Evolutionary conservation across 2,329 filamentous ascomycete genomes (phyloP), one percentile per base, ranked within the genome.

Genomic region (Aspergillus brunneoviolaceus): DNA sequence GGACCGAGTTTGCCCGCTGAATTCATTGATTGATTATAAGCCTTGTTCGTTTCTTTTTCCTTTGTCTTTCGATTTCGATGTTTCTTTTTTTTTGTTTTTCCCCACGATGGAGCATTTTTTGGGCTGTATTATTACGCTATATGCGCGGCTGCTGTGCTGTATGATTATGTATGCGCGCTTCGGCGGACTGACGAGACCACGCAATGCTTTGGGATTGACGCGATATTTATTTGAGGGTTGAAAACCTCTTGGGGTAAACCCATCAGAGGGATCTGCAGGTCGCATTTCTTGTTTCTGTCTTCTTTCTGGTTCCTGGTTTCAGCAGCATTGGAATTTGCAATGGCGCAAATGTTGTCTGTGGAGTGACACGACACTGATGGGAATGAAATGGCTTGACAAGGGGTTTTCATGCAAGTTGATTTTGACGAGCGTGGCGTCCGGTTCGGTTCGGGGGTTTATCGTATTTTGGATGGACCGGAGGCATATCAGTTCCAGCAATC

Each of bases 1-100:
- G 75, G 75, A 64, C 65, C 6, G 71, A 72, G 16, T 72, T 73
- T 31, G 23, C 60, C n/a, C 68, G 70, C 29, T 74, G 64, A 45
- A 2, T 9, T 19, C 5, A n/a, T 19, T 9, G 39, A 6, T 19
- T 16, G 16, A 45, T 19, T 6, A 45, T 45, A 7, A 45, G 16
- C 39, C 39, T 19, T 12, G 64, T 35, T n/a, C 5, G 25, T 16
- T n/a, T 23, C 23, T 14, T 47, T 23, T 51, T 29, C 49, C 27
- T 58, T 23, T 49, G 21, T 57, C n/a, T 55, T 54, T 52, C 51
- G 42, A 23, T 45, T 57, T 51, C 51, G n/a, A 47, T 23, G 23
- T 23, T 4, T 57, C 51, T 51, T 60, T 60, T 39, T 21, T 25
- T 49, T 55, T 21, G 21, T 21, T 21, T 21, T 21, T 21, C 21